A percentile compares a stretch with the other conserved stretches of the same genome.
Evolutionary conservation across 768 basidiomycete genomes (phyloP).

Genomic region (Kwoniella botswanensis): DNA sequence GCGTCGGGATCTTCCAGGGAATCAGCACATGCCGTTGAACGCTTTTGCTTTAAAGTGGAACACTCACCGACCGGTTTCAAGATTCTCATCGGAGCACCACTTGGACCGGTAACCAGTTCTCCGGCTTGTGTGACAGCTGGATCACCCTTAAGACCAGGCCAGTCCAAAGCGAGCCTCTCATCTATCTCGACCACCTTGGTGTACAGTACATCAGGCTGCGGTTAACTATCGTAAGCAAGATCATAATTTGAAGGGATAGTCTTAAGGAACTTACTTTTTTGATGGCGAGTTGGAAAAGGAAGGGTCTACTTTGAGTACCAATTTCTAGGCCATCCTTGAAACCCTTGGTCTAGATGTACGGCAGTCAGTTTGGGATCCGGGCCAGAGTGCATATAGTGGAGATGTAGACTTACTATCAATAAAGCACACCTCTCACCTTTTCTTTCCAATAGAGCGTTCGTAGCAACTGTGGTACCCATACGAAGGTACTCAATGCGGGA

Average conservation of each 20-base stretch:
- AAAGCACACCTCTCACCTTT: constrained; percentile 30
- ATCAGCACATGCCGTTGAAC: not conserved
- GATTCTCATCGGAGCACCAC: constrained; percentile 83
- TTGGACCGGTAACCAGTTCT: constrained; percentile 76
- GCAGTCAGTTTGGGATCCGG: constrained; percentile 67
- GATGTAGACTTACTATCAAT: constrained; percentile 14
- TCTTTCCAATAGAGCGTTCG: constrained; percentile 27
- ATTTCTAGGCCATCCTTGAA: constrained; percentile 39
- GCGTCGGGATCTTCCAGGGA: constrained; percentile 63
- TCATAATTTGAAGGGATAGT: constrained; percentile 66
- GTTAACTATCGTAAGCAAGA: constrained; percentile 68
- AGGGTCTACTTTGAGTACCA: constrained; percentile 66
- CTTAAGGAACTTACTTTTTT: constrained; percentile 64
- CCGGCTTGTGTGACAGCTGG: constrained; percentile 22
- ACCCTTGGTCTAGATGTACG: constrained; percentile 68
- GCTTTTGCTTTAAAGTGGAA: not conserved
- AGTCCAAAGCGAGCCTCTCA: constrained; percentile 77
- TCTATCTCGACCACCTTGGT: constrained; percentile 72
- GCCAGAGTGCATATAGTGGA: not conserved
- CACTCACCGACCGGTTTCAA: constrained; percentile 70
- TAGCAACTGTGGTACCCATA: constrained; percentile 32
- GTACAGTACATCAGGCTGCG: constrained; percentile 37
- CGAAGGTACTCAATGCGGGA: constrained; percentile 25
- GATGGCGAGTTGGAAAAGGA: constrained; percentile 77
- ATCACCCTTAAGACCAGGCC: constrained; percentile 12